Evolutionary conservation across 2,329 filamentous ascomycete genomes (phyloP), one percentile per base, ranked within the genome.

Genomic region (Fusarium palustre): DNA sequence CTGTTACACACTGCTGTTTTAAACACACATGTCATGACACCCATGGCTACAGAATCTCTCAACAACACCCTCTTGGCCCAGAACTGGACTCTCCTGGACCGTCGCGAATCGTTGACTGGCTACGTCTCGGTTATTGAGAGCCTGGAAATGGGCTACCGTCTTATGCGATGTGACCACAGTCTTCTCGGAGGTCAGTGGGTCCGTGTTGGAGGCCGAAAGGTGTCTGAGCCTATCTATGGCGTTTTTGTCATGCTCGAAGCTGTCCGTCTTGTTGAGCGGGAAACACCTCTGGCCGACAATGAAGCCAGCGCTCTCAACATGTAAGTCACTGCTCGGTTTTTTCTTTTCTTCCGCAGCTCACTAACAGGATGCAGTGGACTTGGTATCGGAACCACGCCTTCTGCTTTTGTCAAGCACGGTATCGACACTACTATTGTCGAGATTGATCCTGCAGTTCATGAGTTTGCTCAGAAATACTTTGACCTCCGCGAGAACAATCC

Each of bases 231-330:
- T 1, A 93, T 99, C 58, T 99, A 98, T 77, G 91, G 93, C 12
- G 91, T 98, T n/a, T 99, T 99, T 78, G 91, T 93, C 28, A 97
- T 97, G 86, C 87, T 99, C 2, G 96, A 99, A 79, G 93, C 95
- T 5, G 91, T 98, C 9, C 88, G 96, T 24, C 85, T 99, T 33
- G 85, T 97, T 25, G 85, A 96, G 71, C 83, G 83, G 1, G 80
- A 84, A 7, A 82, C 85, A 31, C 81, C 79, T 16, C 79, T 83
- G 53, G 81, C 81, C 3, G 92, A 94, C 71, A 80, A 80, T n/a
- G 82, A 92, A 62, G 92, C 92, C 46, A 92, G 88, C 49, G 95
- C 95, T 2, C 85, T 98, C 6, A 92, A 97, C 55, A 92, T 99
- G 91, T 94, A 83, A 85, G 90, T 81, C 11, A 5, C 50, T 41